Evolutionary conservation across 2,329 filamentous ascomycete species (phyloP), one percentile per base, ranked within the genome.

Genomic region (Ophiostoma sp.): DNA sequence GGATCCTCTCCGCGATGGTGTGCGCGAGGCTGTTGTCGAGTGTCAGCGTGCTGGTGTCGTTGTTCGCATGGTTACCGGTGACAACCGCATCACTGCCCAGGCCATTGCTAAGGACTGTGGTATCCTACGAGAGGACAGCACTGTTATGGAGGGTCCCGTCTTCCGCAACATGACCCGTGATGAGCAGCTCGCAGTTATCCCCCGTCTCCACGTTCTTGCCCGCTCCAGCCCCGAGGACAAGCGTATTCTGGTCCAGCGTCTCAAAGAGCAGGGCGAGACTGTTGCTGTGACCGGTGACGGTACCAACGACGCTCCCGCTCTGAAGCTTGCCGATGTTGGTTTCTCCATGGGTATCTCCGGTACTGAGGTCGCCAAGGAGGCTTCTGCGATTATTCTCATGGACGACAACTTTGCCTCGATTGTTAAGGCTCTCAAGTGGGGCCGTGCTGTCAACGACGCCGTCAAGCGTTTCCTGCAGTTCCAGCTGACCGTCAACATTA

Each of bases 391-490:
- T 72, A 93, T 94, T 75, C 83, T 94, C 17, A 93, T 94, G 91
- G 91, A 94, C 77, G 91, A 94, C 79, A 94, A 94, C 80, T 94
- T 94, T 79, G 85, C 88, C 36, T 93, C 90, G n/a, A 94, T 94
- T 72, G 89, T 94, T 73, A 93, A 92, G 79, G 91, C 91, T 17
- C 83, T 94, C 74, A 89, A 90, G 75, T 94, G 91, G 91, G 91
- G 91, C 68, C 86, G 90, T 35, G 88, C 90, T 44, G 90, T 92
- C 75, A 92, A 92, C 76, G 90, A 92, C 76, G 88, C 90, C 1
- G 90, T 92, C 75, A 91, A 92, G 82, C 89, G 89, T 72, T 92
- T 92, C 79, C 81, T 92, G 68, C 87, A 90, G 78, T 91, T 91
- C 77, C 90, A 93, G 81, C 86, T 93, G 73, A 92, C 90, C 0